These are phyloP conservation scores for Ailanthus altissimus DNA, from an alignment of 345 rosid genomes.

Conservation along the genomic window DNA sequence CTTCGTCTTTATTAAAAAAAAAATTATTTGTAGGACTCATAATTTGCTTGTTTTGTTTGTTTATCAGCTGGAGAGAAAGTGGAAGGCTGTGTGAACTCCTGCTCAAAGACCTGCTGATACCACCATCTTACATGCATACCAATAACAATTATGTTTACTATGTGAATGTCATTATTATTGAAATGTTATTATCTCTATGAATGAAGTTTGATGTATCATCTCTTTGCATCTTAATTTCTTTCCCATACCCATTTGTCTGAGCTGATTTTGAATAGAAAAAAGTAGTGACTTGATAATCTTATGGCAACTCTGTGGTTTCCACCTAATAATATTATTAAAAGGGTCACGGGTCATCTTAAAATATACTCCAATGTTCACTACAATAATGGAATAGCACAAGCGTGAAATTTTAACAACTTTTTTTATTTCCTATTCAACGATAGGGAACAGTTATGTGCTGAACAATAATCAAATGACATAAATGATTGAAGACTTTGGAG, in stretches of 20 bases:
- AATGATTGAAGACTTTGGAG: neutral
- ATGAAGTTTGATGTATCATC: neutral
- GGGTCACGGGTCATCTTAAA: slow-evolving; percentile 1
- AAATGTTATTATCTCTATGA: neutral
- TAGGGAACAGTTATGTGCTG: neutral
- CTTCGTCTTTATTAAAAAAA: neutral
- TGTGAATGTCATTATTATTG: neutral
- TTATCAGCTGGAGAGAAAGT: slow-evolving; percentile 43
- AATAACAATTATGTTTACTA: neutral
- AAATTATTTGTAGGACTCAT: neutral
- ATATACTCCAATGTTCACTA: neutral
- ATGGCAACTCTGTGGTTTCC: neutral
- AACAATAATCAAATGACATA: neutral
- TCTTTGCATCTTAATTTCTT: neutral
- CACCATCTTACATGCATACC: neutral
- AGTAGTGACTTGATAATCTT: neutral
- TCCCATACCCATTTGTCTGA: neutral
- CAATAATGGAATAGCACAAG: neutral
- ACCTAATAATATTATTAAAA: neutral
- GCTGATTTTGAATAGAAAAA: neutral
- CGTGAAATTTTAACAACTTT: neutral
- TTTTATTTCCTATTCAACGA: neutral
- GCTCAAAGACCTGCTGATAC: slow-evolving; percentile 33
- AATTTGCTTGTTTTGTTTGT: neutral
- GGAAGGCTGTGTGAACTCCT: slow-evolving; percentile 45